A percentile compares a stretch with the other conserved stretches of the same genome.
phyloP scores from a whole-genome alignment of 768 basidiomycete species.

The Psilocybe azurescens region DNA sequence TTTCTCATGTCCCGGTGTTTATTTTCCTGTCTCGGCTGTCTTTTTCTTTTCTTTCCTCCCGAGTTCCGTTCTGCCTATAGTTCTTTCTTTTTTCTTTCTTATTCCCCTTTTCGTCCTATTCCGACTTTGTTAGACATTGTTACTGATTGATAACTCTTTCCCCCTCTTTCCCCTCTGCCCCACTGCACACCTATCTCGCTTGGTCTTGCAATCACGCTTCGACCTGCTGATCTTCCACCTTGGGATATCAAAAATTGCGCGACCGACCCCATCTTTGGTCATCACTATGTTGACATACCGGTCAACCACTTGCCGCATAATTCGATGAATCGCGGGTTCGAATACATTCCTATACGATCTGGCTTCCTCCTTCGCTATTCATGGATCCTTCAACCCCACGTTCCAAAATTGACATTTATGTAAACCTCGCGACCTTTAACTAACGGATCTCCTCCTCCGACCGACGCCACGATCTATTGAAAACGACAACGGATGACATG shows the following conservation, averaged over 20 bases:
- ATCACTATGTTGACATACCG: background rate
- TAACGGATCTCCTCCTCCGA: constrained; percentile 11
- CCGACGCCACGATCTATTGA: constrained; percentile 14
- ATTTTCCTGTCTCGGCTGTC: constrained; percentile 9
- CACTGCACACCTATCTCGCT: constrained; percentile 1
- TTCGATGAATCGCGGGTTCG: background rate
- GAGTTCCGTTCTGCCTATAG: constrained; percentile 9
- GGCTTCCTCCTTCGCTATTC: constrained; percentile 2
- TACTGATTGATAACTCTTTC: constrained; percentile 10
- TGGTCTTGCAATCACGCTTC: background rate
- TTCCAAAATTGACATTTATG: constrained; percentile 7
- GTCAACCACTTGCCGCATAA: constrained; percentile 2
- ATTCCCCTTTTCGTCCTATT: constrained; percentile 11
- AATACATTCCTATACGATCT: background rate
- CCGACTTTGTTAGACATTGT: constrained; percentile 5
- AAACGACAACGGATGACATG: constrained; percentile 14
- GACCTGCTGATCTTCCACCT: background rate
- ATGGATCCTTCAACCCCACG: constrained; percentile 8
- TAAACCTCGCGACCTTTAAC: constrained; percentile 9
- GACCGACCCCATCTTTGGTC: background rate
- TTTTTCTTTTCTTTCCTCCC: constrained; percentile 8
- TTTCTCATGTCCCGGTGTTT: constrained; percentile 26
- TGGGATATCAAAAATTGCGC: background rate
- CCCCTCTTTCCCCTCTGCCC: background rate
- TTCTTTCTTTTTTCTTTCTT: constrained; percentile 9